Evolutionary conservation across 2,329 filamentous ascomycete genomes (phyloP).

Genomic region (Echinosphaeria canescens): DNA sequence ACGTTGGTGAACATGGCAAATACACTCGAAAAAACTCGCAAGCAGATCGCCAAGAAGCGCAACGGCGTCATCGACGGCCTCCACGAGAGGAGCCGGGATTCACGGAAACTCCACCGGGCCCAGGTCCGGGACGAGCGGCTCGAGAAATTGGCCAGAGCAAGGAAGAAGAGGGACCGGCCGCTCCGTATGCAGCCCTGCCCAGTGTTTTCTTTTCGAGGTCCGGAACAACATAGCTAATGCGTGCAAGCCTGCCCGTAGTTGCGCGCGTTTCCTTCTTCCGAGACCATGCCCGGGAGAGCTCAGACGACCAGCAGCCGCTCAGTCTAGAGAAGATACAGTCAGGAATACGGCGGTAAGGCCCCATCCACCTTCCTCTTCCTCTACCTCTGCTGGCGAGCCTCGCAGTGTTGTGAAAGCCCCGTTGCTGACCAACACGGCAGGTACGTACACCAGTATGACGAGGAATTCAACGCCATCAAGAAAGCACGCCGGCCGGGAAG

Average conservation of each 20-base stretch:
- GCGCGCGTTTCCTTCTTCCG: constrained; percentile 53
- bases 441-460: constrained; percentile 46
- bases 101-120: constrained; percentile 59
- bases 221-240: neutral
- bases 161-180: constrained; percentile 45
- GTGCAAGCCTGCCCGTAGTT: constrained; percentile 20
- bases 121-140: constrained; percentile 66
- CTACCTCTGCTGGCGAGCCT: too few species aligned
- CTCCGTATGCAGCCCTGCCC: neutral
- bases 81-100: constrained; percentile 78
- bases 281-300: constrained; percentile 32
- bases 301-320: constrained; percentile 20
- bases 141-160: constrained; percentile 43
- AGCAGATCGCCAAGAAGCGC: constrained; percentile 79
- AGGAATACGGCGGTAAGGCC: constrained; percentile 34
- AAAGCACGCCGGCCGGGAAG: constrained; percentile 56
- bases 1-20: constrained; percentile 40
- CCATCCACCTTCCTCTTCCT: neutral
- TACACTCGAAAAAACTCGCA: constrained; percentile 62
- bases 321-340: constrained; percentile 33
- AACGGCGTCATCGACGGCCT: constrained; percentile 50
- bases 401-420: neutral
- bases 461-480: constrained; percentile 44
- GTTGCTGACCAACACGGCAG: constrained; percentile 17
- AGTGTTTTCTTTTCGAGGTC: neutral